Conservation (phyloP, 2,329 filamentous ascomycete genomes). For the Neoscytalidium dimidiatum region DNA sequence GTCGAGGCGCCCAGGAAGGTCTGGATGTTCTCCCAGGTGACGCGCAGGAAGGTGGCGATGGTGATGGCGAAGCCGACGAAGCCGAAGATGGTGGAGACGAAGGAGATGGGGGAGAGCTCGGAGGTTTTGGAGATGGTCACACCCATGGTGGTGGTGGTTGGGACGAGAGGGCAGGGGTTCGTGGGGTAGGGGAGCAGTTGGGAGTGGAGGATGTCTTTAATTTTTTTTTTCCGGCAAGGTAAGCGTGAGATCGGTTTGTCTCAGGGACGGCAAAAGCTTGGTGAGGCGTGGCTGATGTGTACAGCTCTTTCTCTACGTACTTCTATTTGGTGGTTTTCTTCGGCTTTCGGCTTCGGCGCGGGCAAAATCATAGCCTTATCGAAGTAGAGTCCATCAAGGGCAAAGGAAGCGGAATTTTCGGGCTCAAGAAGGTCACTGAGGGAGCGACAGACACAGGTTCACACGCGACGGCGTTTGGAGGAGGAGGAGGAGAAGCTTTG, state of each 20-base stretch:
- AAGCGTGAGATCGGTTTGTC: neutral
- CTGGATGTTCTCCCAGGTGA: constrained; percentile 43
- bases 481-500: neutral
- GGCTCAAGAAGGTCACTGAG: neutral
- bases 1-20: constrained; percentile 38
- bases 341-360: neutral
- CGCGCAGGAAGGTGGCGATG: constrained; percentile 43
- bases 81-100: constrained; percentile 40
- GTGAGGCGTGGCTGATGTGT: neutral
- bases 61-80: constrained; percentile 48
- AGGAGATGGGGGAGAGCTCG: constrained; percentile 35
- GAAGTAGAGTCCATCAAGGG: neutral
- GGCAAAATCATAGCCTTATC: neutral
- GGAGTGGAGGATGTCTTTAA: neutral
- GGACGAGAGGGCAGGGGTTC: neutral
- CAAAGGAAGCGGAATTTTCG: neutral
- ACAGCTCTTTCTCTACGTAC: neutral
- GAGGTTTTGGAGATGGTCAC: constrained; percentile 30
- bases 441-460: neutral
- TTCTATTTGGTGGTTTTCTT: neutral
- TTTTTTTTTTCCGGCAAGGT: neutral
- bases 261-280: neutral
- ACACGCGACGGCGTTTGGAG: neutral
- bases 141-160: constrained; percentile 28
- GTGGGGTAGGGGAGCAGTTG: neutral